Evolutionary conservation across 139 green algal species (phyloP).

Genomic region (Axilococcus clingmanii): DNA sequence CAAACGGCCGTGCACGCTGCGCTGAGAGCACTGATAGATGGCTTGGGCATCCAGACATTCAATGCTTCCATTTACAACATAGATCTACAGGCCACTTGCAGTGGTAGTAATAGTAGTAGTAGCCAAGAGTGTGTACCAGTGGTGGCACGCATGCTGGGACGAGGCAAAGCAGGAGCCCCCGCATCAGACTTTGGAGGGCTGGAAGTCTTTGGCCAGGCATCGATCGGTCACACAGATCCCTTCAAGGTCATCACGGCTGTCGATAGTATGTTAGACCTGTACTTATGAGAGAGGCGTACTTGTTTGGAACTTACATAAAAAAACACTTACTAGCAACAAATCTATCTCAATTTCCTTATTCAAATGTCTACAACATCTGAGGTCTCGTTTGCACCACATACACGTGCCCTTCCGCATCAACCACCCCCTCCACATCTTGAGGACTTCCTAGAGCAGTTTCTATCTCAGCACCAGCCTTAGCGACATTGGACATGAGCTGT

Average conservation of each 20-base stretch:
- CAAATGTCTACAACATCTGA: constrained; percentile 55
- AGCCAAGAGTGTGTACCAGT: constrained; percentile 14
- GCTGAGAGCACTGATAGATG: constrained; percentile 62
- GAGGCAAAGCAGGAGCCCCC: constrained; percentile 36
- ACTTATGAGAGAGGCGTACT: no score
- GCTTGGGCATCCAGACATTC: constrained; percentile 53
- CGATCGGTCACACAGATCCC: constrained; percentile 74
- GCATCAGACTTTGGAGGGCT: constrained; percentile 69
- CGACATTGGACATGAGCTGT: constrained; percentile 45
- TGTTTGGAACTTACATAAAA: no score
- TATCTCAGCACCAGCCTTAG: constrained; percentile 25
- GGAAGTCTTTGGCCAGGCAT: constrained; percentile 71
- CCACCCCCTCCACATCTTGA: constrained; percentile 93
- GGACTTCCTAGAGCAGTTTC: constrained; percentile 30
- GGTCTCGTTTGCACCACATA: constrained; percentile 94
- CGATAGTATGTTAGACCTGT: neutral
- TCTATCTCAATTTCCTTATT: no score
- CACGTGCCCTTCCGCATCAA: constrained; percentile 72
- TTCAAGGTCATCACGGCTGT: constrained; percentile 27
- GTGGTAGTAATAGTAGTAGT: neutral
- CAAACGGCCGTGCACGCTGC: constrained; percentile 32
- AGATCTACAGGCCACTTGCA: neutral
- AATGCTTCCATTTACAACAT: constrained; percentile 56
- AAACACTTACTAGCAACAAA: no score
- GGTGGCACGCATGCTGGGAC: constrained; percentile 49